Evolutionary conservation across 2,329 filamentous ascomycete genomes (phyloP), one percentile per base, ranked within the genome.

Genomic region (Byssochlamys sp.): DNA sequence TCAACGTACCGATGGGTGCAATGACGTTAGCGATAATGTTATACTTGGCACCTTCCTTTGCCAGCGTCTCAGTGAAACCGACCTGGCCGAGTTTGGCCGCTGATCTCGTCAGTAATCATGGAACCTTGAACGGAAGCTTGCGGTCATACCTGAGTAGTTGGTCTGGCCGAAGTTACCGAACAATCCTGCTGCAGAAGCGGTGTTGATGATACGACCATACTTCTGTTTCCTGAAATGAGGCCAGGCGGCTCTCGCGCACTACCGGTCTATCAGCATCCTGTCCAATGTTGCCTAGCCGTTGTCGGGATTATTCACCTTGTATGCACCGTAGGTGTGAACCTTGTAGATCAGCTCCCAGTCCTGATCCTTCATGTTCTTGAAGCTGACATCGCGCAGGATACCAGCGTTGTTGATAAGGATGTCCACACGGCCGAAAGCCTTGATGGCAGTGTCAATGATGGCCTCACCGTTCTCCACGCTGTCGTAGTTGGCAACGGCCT

Each of bases 191-290:
- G 91, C 91, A n/a, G 92, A 97, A 39, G 92, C 85, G 26, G 94
- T 97, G 81, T 95, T 97, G 78, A 99, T 96, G 65, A 99, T 81
- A 67, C 94, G 85, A 62, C 94, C 94, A 73, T 90, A 99, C 84
- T 96, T 97, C 78, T 99, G 94, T 80, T 97, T 97, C 71, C 92
- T 84, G 83, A 99, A 97, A 77, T 97, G 82, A 59, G 92, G 91
- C 92, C 94, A 99, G 55, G 94, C 94, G 62, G 94, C 94, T 74
- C 86, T 87, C 60, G 94, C 83, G 74, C 90, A 95, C 84, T 81
- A 63, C 5, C n/a, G 10, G 28, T 29, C 25, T 39, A 55, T 69
- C 57, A 72, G 63, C 58, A 35, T 53, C 19, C 6, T 26, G 3
- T 4, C n/a, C 5, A n/a, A 14, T 14, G 19, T 19, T 19, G 39